Evolutionary conservation across 2,329 filamentous ascomycete species (phyloP).

Genomic region (Fusarium redolens): DNA sequence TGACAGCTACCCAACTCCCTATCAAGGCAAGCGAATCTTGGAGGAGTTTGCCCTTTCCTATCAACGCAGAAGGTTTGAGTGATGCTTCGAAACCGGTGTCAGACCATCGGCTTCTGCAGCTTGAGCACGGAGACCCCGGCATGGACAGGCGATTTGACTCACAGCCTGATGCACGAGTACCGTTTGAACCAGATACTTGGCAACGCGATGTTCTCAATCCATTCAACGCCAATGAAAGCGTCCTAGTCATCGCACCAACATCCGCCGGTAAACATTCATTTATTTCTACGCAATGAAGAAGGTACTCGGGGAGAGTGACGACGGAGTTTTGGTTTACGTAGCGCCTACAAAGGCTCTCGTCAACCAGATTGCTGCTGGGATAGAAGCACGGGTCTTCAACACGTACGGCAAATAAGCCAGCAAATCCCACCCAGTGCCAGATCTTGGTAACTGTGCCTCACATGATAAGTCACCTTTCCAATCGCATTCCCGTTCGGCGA

Average conservation of each 20-base stretch:
- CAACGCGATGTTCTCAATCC: conserved; percentile 78
- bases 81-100: neutral
- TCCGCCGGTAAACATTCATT: conserved; percentile 85
- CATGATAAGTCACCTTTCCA: conserved; percentile 78
- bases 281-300: conserved; percentile 87
- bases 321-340: conserved; percentile 80
- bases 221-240: conserved; percentile 75
- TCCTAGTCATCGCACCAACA: conserved; percentile 82
- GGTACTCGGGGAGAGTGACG: conserved; percentile 73
- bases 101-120: conserved; percentile 64
- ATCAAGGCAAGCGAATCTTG: neutral
- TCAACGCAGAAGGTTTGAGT: neutral
- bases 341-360: conserved; percentile 87
- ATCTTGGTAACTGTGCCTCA: conserved; percentile 82
- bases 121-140: conserved; percentile 76
- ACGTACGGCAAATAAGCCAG: conserved; percentile 66
- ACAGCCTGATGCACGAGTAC: conserved; percentile 72
- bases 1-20: conserved; percentile 12
- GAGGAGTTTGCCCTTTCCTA: conserved; percentile 17
- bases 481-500: conserved; percentile 63
- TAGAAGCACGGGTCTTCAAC: conserved; percentile 80
- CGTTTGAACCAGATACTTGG: conserved; percentile 81
- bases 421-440: conserved; percentile 74
- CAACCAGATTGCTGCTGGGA: conserved; percentile 84
- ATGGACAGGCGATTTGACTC: conserved; percentile 81